Conservation (phyloP, 495 filamentous ascomycete species). For the Neurospora discreta region DNA sequence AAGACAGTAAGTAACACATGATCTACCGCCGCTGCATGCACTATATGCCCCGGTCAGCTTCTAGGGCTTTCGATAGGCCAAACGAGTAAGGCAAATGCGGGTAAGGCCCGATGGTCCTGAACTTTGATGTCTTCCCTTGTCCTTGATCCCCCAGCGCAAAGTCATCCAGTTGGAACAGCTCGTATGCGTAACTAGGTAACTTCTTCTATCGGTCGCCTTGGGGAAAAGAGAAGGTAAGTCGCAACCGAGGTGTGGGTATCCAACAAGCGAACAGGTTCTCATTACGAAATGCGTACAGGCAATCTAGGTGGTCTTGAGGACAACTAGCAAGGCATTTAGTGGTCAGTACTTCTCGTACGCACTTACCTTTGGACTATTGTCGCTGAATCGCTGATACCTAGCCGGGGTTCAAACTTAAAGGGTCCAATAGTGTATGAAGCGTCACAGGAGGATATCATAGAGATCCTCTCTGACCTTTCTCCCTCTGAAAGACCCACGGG, state of each 20-base stretch:
- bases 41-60: not conserved
- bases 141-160: not conserved
- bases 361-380: not conserved
- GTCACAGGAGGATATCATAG: not conserved
- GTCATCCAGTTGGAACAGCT: not conserved
- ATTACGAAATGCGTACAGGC: not conserved
- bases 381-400: not conserved
- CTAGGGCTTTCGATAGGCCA: not conserved
- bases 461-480: not conserved
- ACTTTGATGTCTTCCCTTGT: not conserved
- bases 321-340: not conserved
- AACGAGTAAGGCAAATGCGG: not conserved
- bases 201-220: not conserved
- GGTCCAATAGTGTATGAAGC: not conserved
- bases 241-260: not conserved
- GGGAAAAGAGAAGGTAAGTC: not conserved
- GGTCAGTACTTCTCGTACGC: not conserved
- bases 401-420: not conserved
- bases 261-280: not conserved
- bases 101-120: not conserved
- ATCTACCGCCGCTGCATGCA: slow-evolving; percentile 20
- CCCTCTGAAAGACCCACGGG: not conserved
- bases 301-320: not conserved
- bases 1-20: slow-evolving; percentile 15
- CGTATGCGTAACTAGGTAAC: not conserved